Conservation (phyloP, 2,329 filamentous ascomycete species). For the Tolypocladium amazonense region DNA sequence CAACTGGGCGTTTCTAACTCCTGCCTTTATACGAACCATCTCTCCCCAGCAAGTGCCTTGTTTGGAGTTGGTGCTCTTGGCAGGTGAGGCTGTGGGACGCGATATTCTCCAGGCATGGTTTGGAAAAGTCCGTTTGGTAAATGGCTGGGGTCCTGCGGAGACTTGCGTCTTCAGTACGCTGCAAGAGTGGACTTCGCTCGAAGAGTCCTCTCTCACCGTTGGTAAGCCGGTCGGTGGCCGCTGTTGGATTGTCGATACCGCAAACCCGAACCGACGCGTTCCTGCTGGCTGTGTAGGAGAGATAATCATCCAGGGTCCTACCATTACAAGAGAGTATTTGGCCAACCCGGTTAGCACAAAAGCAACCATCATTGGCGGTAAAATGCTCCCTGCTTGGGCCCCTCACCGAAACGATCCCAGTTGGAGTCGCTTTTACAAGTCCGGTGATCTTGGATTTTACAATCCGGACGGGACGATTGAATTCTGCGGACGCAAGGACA, state of each 20-base stretch:
- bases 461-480: conserved; percentile 8
- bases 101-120: conserved; percentile 4
- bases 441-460: background rate
- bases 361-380: background rate
- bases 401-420: background rate
- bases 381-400: background rate
- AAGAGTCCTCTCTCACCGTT: conserved; percentile 1
- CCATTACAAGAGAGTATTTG: conserved; percentile 4
- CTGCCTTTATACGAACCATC: conserved; percentile 2
- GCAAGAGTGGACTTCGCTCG: background rate
- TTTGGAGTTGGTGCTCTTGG: conserved; percentile 2
- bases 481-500: conserved; percentile 2
- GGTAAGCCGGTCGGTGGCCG: conserved; percentile 1
- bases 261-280: background rate
- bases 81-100: conserved; percentile 3
- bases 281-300: conserved; percentile 7
- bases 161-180: background rate
- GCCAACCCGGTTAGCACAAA: background rate
- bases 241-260: conserved; percentile 5
- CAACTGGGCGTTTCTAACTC: conserved; percentile 3
- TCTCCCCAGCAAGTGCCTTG: conserved; percentile 1
- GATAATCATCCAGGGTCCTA: conserved; percentile 7
- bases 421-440: conserved; percentile 6
- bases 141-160: conserved; percentile 6
- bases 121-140: conserved; percentile 3